These are phyloP conservation scores for Salvia hispanica DNA, from an alignment of 257 asterid genomes.

Conservation along the genomic window DNA sequence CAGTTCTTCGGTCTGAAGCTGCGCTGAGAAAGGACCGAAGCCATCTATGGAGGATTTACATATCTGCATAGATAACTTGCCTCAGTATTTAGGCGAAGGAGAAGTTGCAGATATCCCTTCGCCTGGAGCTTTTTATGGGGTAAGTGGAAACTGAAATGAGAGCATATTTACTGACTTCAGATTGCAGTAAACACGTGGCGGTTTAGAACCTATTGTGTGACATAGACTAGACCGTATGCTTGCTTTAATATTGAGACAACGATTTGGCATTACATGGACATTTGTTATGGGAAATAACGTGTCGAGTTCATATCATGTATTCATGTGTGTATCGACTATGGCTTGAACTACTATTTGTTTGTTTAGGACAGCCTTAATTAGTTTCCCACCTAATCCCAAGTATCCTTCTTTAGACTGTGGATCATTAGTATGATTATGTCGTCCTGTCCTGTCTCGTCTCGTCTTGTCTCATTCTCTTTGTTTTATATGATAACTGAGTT, in stretches of 20 bases:
- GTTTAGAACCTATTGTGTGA: too few species aligned
- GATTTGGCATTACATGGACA: too few species aligned
- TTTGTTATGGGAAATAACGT: neutral
- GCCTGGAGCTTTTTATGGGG: constrained; percentile 88
- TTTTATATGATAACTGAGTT: too few species aligned
- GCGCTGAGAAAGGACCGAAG: constrained; percentile 86
- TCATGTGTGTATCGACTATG: neutral
- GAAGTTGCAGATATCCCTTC: constrained; percentile 50
- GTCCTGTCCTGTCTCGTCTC: too few species aligned
- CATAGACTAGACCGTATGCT: neutral
- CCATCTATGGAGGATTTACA: constrained; percentile 84
- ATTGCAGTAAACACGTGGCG: neutral
- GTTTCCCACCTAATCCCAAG: neutral
- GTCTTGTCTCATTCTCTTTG: too few species aligned
- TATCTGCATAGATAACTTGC: constrained; percentile 65
- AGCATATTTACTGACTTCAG: neutral
- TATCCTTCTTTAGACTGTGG: neutral
- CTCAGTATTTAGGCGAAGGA: constrained; percentile 58
- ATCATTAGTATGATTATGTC: too few species aligned
- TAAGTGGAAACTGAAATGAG: constrained; percentile 30
- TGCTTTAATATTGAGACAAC: neutral
- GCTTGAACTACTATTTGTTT: neutral
- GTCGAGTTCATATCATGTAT: neutral
- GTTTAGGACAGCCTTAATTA: neutral
- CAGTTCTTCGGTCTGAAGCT: constrained; percentile 71